Evolutionary conservation across 306 rosid genomes (phyloP).

Genomic region (Dicorynia guianensis): DNA sequence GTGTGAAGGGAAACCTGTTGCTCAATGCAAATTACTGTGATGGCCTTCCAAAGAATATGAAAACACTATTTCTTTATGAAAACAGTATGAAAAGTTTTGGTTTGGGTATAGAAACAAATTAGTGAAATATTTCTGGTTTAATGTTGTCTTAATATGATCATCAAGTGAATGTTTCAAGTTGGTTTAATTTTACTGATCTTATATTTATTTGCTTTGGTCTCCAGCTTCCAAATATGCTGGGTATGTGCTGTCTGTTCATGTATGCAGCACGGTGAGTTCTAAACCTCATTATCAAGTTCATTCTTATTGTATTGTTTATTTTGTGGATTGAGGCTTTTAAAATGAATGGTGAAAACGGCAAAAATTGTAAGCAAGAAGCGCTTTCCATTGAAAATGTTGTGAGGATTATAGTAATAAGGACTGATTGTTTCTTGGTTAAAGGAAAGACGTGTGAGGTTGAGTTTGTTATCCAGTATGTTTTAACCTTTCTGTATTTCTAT

Average conservation of each 20-base stretch:
- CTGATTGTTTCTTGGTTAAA: too few relatives aligned
- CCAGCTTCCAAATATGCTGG: slow-evolving; percentile 99
- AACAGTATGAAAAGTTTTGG: not conserved
- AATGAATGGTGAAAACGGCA: too few relatives aligned
- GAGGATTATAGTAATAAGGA: too few relatives aligned
- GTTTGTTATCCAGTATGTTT: too few relatives aligned
- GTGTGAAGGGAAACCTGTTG: too few relatives aligned
- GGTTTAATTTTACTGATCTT: slow-evolving; percentile 25
- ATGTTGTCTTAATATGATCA: slow-evolving; percentile 12
- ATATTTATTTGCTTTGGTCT: slow-evolving; percentile 28
- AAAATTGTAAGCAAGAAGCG: too few relatives aligned
- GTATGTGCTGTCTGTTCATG: slow-evolving; percentile 82
- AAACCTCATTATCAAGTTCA: slow-evolving; percentile 23
- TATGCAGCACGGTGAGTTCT: slow-evolving; percentile 89
- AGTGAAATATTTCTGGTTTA: not conserved
- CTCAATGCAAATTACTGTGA: too few relatives aligned
- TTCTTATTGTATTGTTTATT: slow-evolving; percentile 13
- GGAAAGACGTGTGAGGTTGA: too few relatives aligned
- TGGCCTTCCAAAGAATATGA: too few relatives aligned
- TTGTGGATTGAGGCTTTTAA: not conserved
- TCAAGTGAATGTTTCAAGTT: slow-evolving; percentile 15
- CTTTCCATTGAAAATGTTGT: too few relatives aligned
- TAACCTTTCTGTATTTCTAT: too few relatives aligned
- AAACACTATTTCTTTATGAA: too few relatives aligned
- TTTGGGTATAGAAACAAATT: not conserved